These are phyloP conservation scores for Epichloe festucae DNA, from an alignment of 2,329 filamentous ascomycete species.

Conservation along the genomic window DNA sequence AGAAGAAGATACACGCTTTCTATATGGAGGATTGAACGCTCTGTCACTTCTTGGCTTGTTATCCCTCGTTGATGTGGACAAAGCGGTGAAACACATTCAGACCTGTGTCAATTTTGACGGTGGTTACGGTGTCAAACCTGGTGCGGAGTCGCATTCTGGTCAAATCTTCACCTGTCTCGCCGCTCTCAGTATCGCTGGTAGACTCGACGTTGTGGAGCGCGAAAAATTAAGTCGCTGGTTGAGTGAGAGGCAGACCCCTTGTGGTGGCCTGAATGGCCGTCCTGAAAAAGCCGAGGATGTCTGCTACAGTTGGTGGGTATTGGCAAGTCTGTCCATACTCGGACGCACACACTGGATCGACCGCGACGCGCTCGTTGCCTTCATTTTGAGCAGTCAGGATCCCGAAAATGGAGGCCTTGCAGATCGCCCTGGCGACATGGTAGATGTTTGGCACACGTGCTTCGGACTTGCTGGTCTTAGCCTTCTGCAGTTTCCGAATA, in stretches of 20 bases:
- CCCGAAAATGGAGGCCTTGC: slow-evolving; percentile 71
- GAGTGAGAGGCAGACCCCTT: slow-evolving; percentile 78
- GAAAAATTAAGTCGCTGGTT: slow-evolving; percentile 82
- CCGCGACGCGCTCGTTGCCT: slow-evolving; percentile 59
- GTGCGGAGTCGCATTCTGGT: slow-evolving; percentile 86
- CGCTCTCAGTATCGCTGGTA: slow-evolving; percentile 69
- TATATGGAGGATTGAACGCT: slow-evolving; percentile 82
- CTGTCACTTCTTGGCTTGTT: slow-evolving; percentile 71
- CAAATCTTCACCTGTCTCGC: slow-evolving; percentile 93
- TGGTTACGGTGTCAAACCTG: slow-evolving; percentile 79
- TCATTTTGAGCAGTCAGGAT: slow-evolving; percentile 86
- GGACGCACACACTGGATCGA: slow-evolving; percentile 88
- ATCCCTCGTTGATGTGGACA: slow-evolving; percentile 61
- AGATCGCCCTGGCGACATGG: slow-evolving; percentile 85
- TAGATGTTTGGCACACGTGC: slow-evolving; percentile 91
- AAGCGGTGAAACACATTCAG: slow-evolving; percentile 66
- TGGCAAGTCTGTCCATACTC: slow-evolving; percentile 85
- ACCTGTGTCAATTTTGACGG: slow-evolving; percentile 89
- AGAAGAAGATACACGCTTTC: slow-evolving; percentile 86
- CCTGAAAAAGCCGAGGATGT: slow-evolving; percentile 95
- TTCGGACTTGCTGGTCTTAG: slow-evolving; percentile 86
- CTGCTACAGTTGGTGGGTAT: slow-evolving; percentile 98
- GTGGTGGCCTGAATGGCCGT: slow-evolving; percentile 82
- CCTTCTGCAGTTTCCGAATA: slow-evolving; percentile 61
- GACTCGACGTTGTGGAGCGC: slow-evolving; percentile 68